Evolutionary conservation across 495 filamentous ascomycete species (phyloP), one percentile per base, ranked within the genome.

Genomic region (Aspergillus steynii): DNA sequence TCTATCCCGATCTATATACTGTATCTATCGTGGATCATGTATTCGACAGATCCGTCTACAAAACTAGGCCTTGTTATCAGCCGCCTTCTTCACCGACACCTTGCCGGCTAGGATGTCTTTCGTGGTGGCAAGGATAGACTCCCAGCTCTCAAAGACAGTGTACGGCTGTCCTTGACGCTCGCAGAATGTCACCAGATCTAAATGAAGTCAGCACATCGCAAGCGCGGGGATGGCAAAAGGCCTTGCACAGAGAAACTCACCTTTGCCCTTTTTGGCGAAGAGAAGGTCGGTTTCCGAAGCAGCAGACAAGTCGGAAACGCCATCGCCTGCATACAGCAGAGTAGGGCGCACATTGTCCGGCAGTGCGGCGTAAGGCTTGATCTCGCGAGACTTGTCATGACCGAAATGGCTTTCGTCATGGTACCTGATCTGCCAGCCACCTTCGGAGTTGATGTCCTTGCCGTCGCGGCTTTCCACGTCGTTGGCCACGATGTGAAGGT

Each of bases 331-430:
- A 65, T 97, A 97, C 62, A 96, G 88, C 71, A 96, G 82, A 9
- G 83, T 84, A 0, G 93, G 93, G 56, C 92, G 80, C 59, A 87
- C 77, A 15, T 77, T 75, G 4, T 83, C 81, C 0, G 91, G 88
- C 10, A 95, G 81, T 42, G 78, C 73, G n/a, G 88, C 85, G 70
- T 97, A 97, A 1, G 88, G 90, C 64, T 90, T 86, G 66, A 99
- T 92, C 63, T 90, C 90, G 42, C 92, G 74, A 31, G 87, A 90
- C 82, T 99, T 97, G 81, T 99, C 94, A 66, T 99, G 94, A 9
- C 94, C 94, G 65, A 93, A 95, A 53, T 85, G 82, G 66, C 90
- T 92, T 37, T 91, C 90, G 72, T 97, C 93, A 63, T 90, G 93
- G 71, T 86, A 98, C 31, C 86, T 82, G 67, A 99, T 91, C 66